Evolutionary conservation across 257 asterid species (phyloP).

Genomic region (Lavandula angustifolia): DNA sequence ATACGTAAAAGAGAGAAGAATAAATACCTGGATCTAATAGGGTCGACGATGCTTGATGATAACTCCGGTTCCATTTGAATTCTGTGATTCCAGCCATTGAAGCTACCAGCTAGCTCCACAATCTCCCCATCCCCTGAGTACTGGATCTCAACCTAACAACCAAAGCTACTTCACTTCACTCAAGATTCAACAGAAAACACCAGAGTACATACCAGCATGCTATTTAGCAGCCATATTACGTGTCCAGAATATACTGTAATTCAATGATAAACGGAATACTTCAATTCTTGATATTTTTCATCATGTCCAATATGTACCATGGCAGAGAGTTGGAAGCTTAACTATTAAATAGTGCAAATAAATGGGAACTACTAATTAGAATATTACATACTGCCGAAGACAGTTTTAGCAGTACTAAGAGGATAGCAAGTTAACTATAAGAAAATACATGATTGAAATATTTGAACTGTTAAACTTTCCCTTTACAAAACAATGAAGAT

Average conservation of each 20-base stretch:
- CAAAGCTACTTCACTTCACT: conserved; percentile 34
- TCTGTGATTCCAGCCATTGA: conserved; percentile 86
- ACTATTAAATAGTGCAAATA: neutral
- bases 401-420: neutral
- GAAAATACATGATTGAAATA: neutral
- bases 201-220: neutral
- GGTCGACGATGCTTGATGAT: conserved; percentile 40
- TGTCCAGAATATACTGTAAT: neutral
- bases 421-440: neutral
- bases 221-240: neutral
- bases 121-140: conserved; percentile 67
- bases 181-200: conserved; percentile 30
- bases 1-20: conserved; percentile 15
- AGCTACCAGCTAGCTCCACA: conserved; percentile 90
- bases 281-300: neutral
- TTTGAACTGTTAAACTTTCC: neutral
- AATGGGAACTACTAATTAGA: neutral
- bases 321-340: neutral
- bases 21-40: conserved; percentile 47
- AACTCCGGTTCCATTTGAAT: conserved; percentile 59
- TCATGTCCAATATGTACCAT: conserved; percentile 3
- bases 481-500: neutral
- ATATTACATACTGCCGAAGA: neutral
- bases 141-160: conserved; percentile 68
- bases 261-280: neutral